Evolutionary conservation across 2,329 filamentous ascomycete species (phyloP).

Genomic region (Paecilomyces sp.): DNA sequence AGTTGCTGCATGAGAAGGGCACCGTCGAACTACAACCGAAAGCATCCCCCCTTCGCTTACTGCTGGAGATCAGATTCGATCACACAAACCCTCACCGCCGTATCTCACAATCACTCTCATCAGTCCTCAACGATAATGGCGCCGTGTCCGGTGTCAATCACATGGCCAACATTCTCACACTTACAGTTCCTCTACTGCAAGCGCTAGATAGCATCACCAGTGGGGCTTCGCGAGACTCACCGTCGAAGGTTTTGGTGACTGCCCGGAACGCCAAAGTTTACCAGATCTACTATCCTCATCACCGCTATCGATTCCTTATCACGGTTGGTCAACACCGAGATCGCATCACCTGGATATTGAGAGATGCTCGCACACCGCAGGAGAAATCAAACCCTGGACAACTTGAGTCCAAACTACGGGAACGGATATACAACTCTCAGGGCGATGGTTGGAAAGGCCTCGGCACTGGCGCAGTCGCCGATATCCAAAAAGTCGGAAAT

Average conservation of each 20-base stretch:
- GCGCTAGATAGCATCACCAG: slow-evolving; percentile 28
- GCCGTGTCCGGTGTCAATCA: slow-evolving; percentile 21
- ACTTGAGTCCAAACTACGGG: slow-evolving; percentile 16
- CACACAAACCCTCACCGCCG: slow-evolving; percentile 32
- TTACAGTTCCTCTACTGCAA: slow-evolving; percentile 31
- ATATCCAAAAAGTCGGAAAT: slow-evolving; percentile 22
- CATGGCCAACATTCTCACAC: slow-evolving; percentile 22
- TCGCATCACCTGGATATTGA: slow-evolving; percentile 28
- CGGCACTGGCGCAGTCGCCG: slow-evolving; percentile 29
- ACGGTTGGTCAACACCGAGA: slow-evolving; percentile 18
- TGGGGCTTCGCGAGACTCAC: slow-evolving; percentile 14
- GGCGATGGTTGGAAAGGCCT: slow-evolving; percentile 35
- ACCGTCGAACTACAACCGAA: slow-evolving; percentile 14
- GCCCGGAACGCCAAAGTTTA: slow-evolving; percentile 29
- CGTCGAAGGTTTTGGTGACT: slow-evolving; percentile 23
- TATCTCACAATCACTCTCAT: slow-evolving; percentile 31
- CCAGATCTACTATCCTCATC: slow-evolving; percentile 26
- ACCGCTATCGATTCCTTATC: slow-evolving; percentile 26
- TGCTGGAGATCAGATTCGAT: slow-evolving; percentile 27
- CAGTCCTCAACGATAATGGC: slow-evolving; percentile 25
- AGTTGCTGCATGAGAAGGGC: slow-evolving; percentile 12
- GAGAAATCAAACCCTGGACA: slow-evolving; percentile 11
- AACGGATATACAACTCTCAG: slow-evolving; percentile 27
- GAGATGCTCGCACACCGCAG: slow-evolving; percentile 15
- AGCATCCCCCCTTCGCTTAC: slow-evolving; percentile 18